phyloP scores from a whole-genome alignment of 164 flowering plant species.

The Piper betle region DNA sequence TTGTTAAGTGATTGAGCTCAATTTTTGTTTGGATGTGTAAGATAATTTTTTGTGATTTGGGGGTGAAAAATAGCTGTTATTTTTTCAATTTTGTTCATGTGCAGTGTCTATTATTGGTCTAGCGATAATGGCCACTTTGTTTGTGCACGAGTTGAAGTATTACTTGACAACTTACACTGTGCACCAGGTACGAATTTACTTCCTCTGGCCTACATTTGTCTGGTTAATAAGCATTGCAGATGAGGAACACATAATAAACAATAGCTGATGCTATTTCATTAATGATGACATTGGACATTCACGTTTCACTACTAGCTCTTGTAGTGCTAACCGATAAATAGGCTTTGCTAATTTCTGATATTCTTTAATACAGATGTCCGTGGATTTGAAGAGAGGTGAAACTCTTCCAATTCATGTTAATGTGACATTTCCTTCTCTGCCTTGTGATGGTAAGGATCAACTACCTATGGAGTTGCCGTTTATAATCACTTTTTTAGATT shows the following conservation, averaged over 20 bases:
- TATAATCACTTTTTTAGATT: not conserved
- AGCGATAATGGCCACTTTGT: conserved; percentile 75
- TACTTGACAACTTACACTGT: conserved; percentile 78
- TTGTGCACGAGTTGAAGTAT: conserved; percentile 84
- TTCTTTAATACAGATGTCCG: conserved; percentile 63
- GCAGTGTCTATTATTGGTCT: conserved; percentile 83
- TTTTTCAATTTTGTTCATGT: conserved; percentile 3
- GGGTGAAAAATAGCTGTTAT: not conserved
- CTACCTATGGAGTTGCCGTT: not conserved
- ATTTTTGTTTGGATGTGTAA: not conserved
- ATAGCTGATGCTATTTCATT: too few species aligned
- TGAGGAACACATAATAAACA: too few species aligned
- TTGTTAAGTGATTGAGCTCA: not conserved
- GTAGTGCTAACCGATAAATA: too few species aligned
- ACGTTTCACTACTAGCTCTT: too few species aligned
- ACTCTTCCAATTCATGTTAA: conserved; percentile 96
- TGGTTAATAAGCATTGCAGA: not conserved
- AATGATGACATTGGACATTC: too few species aligned
- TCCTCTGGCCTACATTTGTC: not conserved
- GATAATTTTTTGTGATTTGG: not conserved
- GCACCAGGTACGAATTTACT: conserved; percentile 47
- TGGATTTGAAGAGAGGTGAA: conserved; percentile 94
- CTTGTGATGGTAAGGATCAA: conserved; percentile 74
- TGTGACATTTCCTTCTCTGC: conserved; percentile 90
- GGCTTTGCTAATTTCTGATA: not conserved